Evolutionary conservation across 2,329 filamentous ascomycete species (phyloP).

Genomic region (Fusarium camptoceras): DNA sequence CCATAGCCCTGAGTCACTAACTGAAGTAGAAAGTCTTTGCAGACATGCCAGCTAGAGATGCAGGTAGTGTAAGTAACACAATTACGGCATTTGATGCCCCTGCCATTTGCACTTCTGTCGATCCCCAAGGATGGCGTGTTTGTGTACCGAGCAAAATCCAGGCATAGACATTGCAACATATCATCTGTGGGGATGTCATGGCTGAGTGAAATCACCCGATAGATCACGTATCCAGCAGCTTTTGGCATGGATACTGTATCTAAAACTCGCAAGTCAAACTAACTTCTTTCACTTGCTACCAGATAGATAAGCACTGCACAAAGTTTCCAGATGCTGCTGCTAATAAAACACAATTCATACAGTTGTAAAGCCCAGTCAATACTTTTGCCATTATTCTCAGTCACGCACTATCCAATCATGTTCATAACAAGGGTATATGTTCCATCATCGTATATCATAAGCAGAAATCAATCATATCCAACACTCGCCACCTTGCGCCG

Average conservation of each 20-base stretch:
- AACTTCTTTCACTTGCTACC: not conserved
- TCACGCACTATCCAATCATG: not conserved
- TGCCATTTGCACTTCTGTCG: slow-evolving; percentile 3
- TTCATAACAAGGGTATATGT: not conserved
- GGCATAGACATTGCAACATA: not conserved
- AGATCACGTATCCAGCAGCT: not conserved
- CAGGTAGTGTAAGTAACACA: not conserved
- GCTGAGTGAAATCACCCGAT: not conserved
- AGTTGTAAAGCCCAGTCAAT: not conserved
- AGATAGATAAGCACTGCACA: not conserved
- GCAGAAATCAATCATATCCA: not conserved
- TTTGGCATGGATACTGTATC: not conserved
- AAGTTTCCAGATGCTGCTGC: not conserved
- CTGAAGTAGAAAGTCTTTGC: slow-evolving; percentile 13
- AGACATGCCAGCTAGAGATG: not conserved
- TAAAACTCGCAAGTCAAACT: not conserved
- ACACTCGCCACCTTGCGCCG: not conserved
- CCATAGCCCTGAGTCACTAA: slow-evolving; percentile 6
- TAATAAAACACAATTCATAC: not conserved
- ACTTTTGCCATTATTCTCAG: not conserved
- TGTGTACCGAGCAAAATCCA: not conserved
- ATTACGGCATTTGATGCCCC: not conserved
- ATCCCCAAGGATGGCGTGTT: not conserved
- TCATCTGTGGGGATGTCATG: not conserved
- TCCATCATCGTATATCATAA: not conserved